Base-by-base conservation (phyloP, 1,139 yeast species). In the Saccharomyces hybrid region DNA sequence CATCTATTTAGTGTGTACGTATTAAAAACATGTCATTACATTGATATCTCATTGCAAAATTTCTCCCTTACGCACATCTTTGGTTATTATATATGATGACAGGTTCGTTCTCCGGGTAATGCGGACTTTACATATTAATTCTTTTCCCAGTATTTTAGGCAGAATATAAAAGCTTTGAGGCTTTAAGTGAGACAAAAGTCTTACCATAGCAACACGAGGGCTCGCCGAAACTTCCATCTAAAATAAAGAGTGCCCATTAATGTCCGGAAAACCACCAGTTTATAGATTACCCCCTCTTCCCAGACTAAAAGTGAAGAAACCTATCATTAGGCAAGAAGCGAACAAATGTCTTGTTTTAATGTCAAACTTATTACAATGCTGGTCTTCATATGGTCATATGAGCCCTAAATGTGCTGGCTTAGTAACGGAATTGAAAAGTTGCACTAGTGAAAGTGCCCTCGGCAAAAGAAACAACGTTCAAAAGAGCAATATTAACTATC, bases 361-460 rank as follows among this genome's bases (percentile, higher is more conserved):
- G 93, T 84, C 95, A 5, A 85, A 88, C 49, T 77, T 91, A 70
- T 77, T 91, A 64, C 88, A 87, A 76, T 91, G 98, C 73, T 91
- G 98, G 98, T 95, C 97, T 3, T 88, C 96, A 32, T 88, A 89
- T 73, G 93, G 95, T 52, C 96, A 89, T 71, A 93, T 93, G 56
- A 77, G 86, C 25, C 73, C 78, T 11, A 78, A 74, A 49, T 91
- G 98, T 73, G 75, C 77, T 27, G 76, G 75, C 8, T 74, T 87
- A 55, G 96, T 86, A 65, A 72, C 64, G 28, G 82, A 81, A 46
- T 72, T 83, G 61, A 81, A 81, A 61, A 68, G 69, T 19, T 83
- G 88, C 65, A 62, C 68, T 14, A 58, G 63, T 11, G 65, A 62
- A 47, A 64, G 58, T 47, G 66, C 68, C 3, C 48, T 62, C 55